Evolutionary conservation across 306 rosid genomes (phyloP).

Genomic region (Senna tora): DNA sequence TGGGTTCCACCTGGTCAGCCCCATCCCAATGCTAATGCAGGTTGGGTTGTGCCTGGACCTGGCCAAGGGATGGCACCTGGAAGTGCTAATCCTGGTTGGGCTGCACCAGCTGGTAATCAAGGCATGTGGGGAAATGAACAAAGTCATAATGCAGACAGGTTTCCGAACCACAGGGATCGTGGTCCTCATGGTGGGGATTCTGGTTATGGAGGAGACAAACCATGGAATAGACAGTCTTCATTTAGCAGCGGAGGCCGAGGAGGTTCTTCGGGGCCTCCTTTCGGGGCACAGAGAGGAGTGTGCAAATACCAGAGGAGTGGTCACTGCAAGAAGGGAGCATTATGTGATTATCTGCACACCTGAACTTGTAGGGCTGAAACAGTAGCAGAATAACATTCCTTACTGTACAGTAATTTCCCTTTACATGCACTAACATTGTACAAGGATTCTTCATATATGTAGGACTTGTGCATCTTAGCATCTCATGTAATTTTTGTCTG

Average conservation of each 20-base stretch:
- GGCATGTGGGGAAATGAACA: slow-evolving; percentile 63
- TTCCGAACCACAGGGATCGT: slow-evolving; percentile 59
- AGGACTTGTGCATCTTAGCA: slow-evolving; percentile 51
- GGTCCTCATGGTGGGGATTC: slow-evolving; percentile 68
- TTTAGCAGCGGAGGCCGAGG: slow-evolving; percentile 69
- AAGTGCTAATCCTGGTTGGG: slow-evolving; percentile 72
- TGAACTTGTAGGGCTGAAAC: slow-evolving; percentile 48
- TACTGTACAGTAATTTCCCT: slow-evolving; percentile 75
- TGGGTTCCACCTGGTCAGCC: slow-evolving; percentile 71
- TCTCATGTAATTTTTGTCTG: slow-evolving; percentile 33
- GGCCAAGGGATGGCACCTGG: slow-evolving; percentile 58
- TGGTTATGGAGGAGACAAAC: slow-evolving; percentile 67
- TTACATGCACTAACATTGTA: slow-evolving; percentile 53
- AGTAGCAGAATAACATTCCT: slow-evolving; percentile 47
- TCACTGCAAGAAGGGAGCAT: slow-evolving; percentile 85
- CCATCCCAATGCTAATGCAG: slow-evolving; percentile 56
- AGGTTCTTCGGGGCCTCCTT: slow-evolving; percentile 68
- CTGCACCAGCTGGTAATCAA: slow-evolving; percentile 47
- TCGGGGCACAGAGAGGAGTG: slow-evolving; percentile 73
- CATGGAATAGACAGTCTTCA: slow-evolving; percentile 79
- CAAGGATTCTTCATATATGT: slow-evolving; percentile 46
- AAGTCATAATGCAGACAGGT: slow-evolving; percentile 66
- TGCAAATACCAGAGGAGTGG: slow-evolving; percentile 87
- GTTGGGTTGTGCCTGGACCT: slow-evolving; percentile 65
- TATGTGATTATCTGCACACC: slow-evolving; percentile 80